These are phyloP conservation scores for Rhododendron molle DNA, from an alignment of 148 eudicot genomes.

Conservation along the genomic window DNA sequence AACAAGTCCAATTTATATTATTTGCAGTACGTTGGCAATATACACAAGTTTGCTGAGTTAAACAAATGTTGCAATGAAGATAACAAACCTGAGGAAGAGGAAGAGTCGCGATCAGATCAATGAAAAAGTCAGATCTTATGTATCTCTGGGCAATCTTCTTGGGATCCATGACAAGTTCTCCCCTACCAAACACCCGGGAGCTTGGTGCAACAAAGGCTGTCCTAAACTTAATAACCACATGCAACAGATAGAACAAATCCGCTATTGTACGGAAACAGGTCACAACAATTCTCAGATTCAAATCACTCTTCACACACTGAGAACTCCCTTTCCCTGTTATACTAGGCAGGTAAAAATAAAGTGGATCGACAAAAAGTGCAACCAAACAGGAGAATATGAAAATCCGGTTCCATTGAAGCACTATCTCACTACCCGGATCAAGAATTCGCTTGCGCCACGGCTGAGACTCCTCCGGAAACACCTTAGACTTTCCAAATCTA, in stretches of 20 bases:
- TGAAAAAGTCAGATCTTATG: conserved; percentile 63
- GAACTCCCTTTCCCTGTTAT: conserved; percentile 45
- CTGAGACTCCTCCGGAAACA: conserved; percentile 48
- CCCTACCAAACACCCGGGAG: conserved; percentile 92
- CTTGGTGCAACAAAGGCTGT: conserved; percentile 97
- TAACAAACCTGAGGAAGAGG: conserved; percentile 91
- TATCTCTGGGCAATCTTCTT: conserved; percentile 80
- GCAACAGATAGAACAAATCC: conserved; percentile 79
- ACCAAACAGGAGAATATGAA: conserved; percentile 78
- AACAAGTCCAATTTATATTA: not conserved
- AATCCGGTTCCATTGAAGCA: conserved; percentile 80
- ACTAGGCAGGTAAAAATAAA: conserved; percentile 78
- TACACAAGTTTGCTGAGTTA: not conserved
- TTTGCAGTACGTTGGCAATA: not conserved
- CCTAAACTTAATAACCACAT: conserved; percentile 78
- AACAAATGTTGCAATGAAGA: not conserved
- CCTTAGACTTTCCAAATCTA: conserved; percentile 53
- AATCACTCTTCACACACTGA: conserved; percentile 66
- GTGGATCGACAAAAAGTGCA: conserved; percentile 88
- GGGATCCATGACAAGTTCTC: conserved; percentile 98
- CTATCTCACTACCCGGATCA: conserved; percentile 91
- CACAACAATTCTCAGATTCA: conserved; percentile 63
- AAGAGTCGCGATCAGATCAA: conserved; percentile 91
- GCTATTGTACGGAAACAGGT: conserved; percentile 79
- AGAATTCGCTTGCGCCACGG: conserved; percentile 67